Base-by-base conservation (phyloP, 2,329 filamentous ascomycete genomes). In the Rutstroemia sp. region DNA sequence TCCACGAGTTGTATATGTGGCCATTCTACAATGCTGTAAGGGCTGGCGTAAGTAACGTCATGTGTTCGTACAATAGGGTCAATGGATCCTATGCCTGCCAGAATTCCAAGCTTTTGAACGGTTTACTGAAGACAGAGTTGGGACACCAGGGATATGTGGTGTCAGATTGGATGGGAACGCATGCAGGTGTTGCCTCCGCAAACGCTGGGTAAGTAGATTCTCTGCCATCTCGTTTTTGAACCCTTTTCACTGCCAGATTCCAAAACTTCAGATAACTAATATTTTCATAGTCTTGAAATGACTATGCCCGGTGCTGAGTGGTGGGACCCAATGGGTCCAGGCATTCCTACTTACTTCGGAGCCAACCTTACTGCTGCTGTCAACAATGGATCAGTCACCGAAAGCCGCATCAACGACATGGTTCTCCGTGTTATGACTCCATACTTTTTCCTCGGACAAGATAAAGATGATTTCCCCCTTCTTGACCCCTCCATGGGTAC, bases 1-100 rank as follows among this genome's bases (percentile, higher is more conserved):
- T 89, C 61, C 87, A 90, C 65, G 87, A 90, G 70, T 73, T 95
- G 1, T 95, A 95, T 66, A 78, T 86, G 0, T 95, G 90, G 89
- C 90, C 90, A 0, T 95, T 95, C 70, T 86, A 83, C 7, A 87
- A 94, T 63, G 86, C 83, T 10, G 77, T 95, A n/a, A 81, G 80
- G 55, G 88, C 86, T 3, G 88, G 89, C 18, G 88, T 91, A 0
- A 88, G 81, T 0, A 82, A 81, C 5, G 79, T 92, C 49, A 95
- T 86, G 83, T 83, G 82, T 70, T 82, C 85, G 1, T 76, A 75
- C 60, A 72, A 75, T 63, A 59, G 72, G 55, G 63, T 80, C 54
- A 79, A 80, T 62, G 74, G 74, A 34, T 75, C 74, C 0, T 79
- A 75, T 61, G 71, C 73, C 4, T 80, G 79, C 65, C 72, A 78